Evolutionary conservation across 2,329 filamentous ascomycete species (phyloP).

Genomic region (Ophiostoma novo-ulmi): DNA sequence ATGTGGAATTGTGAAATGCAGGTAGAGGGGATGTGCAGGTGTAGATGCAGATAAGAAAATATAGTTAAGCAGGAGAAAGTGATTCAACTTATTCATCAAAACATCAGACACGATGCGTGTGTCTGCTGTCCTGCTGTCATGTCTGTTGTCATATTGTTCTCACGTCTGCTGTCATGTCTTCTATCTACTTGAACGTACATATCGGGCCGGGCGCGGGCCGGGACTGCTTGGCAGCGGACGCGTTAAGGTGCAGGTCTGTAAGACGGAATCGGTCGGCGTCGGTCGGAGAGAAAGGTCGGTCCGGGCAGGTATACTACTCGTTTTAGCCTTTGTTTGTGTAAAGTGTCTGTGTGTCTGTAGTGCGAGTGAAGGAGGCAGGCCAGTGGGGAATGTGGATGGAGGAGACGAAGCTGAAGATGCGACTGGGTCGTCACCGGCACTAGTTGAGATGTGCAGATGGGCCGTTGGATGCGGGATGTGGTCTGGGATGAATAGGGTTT

Average conservation of each 20-base stretch:
- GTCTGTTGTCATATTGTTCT: not conserved
- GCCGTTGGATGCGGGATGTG: conserved; percentile 4
- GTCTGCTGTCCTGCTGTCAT: not conserved
- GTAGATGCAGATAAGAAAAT: not conserved
- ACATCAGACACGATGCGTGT: not conserved
- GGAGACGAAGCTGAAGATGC: not conserved
- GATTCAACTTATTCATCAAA: not conserved
- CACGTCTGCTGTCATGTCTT: not conserved
- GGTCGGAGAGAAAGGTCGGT: not conserved
- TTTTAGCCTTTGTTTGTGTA: conserved; percentile 1
- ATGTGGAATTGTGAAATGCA: not conserved
- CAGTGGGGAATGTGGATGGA: not conserved
- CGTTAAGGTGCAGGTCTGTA: not conserved
- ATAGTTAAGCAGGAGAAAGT: not conserved
- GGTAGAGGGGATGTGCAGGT: not conserved
- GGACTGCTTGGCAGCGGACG: conserved; percentile 1
- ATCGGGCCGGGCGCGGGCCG: not conserved
- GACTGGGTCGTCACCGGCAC: not conserved
- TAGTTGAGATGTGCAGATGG: not conserved
- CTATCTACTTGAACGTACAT: conserved; percentile 1
- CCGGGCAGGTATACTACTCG: not conserved
- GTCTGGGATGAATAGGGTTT: not conserved
- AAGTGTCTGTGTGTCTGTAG: not conserved
- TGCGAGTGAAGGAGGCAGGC: not conserved
- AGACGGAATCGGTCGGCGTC: not conserved